A percentile compares a stretch with the other conserved stretches of the same genome.
Conservation (phyloP, 345 rosid genomes). For the Arabis hirsuta region DNA sequence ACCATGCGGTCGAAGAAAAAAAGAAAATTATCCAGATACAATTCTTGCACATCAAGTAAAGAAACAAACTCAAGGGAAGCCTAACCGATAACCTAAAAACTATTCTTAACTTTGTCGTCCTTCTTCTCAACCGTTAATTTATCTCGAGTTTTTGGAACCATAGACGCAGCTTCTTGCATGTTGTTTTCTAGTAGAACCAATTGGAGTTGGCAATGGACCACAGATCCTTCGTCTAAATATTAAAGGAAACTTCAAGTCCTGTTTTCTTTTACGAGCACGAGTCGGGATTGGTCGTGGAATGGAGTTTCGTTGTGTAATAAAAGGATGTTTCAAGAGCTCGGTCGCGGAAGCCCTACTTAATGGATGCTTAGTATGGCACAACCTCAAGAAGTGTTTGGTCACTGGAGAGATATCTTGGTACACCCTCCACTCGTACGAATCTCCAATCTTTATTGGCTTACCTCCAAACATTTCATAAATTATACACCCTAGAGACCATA, state of each 20-base stretch:
- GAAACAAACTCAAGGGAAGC: too few species aligned
- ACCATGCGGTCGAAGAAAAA: too few species aligned
- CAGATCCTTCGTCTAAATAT: not conserved
- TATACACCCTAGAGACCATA: slow-evolving; percentile 34
- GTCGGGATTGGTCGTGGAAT: not conserved
- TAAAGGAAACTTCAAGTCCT: not conserved
- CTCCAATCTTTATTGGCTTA: not conserved
- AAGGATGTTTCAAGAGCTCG: slow-evolving; percentile 29
- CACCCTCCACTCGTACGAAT: not conserved
- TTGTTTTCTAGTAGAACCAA: not conserved
- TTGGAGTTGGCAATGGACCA: slow-evolving; percentile 18
- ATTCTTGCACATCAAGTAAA: too few species aligned
- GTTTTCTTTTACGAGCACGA: not conserved
- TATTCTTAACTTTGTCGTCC: not conserved
- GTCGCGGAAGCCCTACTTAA: not conserved
- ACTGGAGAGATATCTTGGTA: not conserved
- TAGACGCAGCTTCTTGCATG: not conserved
- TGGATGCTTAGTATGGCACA: not conserved
- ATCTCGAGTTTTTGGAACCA: not conserved
- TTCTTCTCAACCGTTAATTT: not conserved
- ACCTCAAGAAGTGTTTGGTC: slow-evolving; percentile 16
- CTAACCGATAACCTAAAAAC: too few species aligned
- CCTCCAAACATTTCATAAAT: slow-evolving; percentile 33
- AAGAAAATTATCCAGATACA: too few species aligned
- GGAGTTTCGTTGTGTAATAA: not conserved